These are phyloP conservation scores for Talaromyces marneffei DNA, from an alignment of 2,329 filamentous ascomycete genomes.

Conservation along the genomic window DNA sequence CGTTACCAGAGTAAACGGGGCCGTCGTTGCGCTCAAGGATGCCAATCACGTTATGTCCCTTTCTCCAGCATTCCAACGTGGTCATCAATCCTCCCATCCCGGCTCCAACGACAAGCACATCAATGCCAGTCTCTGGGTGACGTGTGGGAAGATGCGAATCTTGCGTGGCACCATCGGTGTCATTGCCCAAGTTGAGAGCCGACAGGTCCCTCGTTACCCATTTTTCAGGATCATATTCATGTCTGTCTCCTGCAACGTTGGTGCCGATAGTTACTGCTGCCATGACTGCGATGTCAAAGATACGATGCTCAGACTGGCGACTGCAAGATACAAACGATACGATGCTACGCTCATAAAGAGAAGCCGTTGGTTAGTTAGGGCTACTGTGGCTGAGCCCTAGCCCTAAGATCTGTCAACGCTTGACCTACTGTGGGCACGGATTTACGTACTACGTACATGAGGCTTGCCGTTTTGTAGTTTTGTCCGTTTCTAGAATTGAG, in stretches of 20 bases:
- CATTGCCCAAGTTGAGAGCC: neutral
- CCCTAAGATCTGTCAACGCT: too few species aligned
- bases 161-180: neutral
- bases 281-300: neutral
- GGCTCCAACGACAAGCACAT: neutral
- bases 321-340: neutral
- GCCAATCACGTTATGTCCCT: neutral
- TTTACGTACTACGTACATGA: too few species aligned
- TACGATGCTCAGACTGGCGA: neutral
- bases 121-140: neutral
- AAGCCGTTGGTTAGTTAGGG: neutral
- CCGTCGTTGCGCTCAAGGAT: neutral
- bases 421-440: neutral
- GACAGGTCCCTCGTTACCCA: neutral
- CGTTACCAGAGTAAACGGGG: neutral
- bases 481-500: neutral
- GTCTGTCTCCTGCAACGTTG: neutral
- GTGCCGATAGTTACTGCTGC: neutral
- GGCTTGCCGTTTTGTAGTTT: neutral
- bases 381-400: neutral
- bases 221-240: neutral
- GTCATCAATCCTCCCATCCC: neutral
- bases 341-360: neutral
- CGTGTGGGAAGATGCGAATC: neutral
- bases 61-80: neutral